These are phyloP conservation scores for Spergularia marina DNA, from an alignment of 148 eudicot species.

Conservation along the genomic window DNA sequence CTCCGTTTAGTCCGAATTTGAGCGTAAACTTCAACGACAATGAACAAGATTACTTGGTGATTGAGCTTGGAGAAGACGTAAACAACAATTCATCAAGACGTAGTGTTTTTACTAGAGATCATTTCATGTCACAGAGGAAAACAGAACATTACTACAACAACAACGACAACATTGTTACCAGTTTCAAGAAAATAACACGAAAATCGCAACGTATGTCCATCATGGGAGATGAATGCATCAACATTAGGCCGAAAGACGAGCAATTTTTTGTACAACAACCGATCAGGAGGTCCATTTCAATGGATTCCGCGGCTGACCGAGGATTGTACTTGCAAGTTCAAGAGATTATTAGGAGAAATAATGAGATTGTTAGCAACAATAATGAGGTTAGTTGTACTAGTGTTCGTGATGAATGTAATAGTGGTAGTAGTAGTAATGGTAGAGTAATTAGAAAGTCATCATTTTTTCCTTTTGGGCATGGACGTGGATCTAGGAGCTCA, in stretches of 20 bases:
- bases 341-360: conserved; percentile 32
- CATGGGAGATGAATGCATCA: conserved; percentile 42
- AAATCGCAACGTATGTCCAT: conserved; percentile 29
- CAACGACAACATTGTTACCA: background rate
- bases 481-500: conserved; percentile 29
- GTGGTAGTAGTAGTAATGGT: conserved; percentile 11
- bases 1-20: conserved; percentile 24
- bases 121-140: conserved; percentile 36
- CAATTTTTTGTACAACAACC: conserved; percentile 29
- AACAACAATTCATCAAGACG: conserved; percentile 25
- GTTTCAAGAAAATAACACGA: conserved; percentile 18
- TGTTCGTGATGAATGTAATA: conserved; percentile 22
- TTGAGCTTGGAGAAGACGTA: conserved; percentile 42
- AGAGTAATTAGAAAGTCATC: conserved; percentile 28
- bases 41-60: conserved; percentile 51
- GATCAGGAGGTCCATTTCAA: conserved; percentile 36
- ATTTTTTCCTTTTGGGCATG: conserved; percentile 33
- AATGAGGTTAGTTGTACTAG: conserved; percentile 17
- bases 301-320: conserved; percentile 35
- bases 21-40: conserved; percentile 20
- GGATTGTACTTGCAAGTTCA: conserved; percentile 39
- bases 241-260: conserved; percentile 28
- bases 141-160: conserved; percentile 14
- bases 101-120: too few species aligned
- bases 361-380: conserved; percentile 2